Percentiles rank a stretch among this genome's conserved stretches.
Evolutionary conservation across 2,329 filamentous ascomycete species (phyloP).

Genomic region (Colletotrichum costaricense): DNA sequence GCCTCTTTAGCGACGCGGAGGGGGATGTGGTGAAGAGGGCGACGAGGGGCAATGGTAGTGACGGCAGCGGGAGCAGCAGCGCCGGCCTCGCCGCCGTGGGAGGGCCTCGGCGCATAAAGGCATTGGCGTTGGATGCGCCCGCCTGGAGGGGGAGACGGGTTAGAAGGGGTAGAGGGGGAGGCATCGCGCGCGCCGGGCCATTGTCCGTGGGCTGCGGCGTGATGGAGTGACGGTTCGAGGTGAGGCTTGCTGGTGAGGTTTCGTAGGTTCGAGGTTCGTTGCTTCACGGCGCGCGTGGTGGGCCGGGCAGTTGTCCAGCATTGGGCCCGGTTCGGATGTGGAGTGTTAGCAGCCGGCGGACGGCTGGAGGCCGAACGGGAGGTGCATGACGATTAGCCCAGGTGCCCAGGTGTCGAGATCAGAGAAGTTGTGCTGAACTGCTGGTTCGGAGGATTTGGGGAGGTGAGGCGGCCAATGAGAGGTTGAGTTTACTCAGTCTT

Average conservation of each 20-base stretch:
- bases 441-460: not conserved
- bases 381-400: not conserved
- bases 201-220: slow-evolving; percentile 21
- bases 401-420: not conserved
- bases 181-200: slow-evolving; percentile 31
- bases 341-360: not conserved
- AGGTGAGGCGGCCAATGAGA: slow-evolving; percentile 18
- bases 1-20: slow-evolving; percentile 55
- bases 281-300: not conserved
- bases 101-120: slow-evolving; percentile 4
- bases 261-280: slow-evolving; percentile 5
- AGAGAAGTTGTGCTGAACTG: not conserved
- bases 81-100: slow-evolving; percentile 1
- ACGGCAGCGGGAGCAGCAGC: not conserved
- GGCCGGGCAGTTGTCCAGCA: not conserved
- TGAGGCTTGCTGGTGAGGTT: slow-evolving; percentile 8
- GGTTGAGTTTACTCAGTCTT: not conserved
- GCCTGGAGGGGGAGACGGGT: not conserved
- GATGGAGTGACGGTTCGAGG: not conserved
- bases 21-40: slow-evolving; percentile 46
- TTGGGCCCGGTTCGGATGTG: not conserved
- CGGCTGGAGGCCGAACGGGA: not conserved
- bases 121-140: slow-evolving; percentile 14
- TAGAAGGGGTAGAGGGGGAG: slow-evolving; percentile 6
- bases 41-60: slow-evolving; percentile 3